Conservation (phyloP, 2,329 filamentous ascomycete genomes). For the Fusarium staphyleae region DNA sequence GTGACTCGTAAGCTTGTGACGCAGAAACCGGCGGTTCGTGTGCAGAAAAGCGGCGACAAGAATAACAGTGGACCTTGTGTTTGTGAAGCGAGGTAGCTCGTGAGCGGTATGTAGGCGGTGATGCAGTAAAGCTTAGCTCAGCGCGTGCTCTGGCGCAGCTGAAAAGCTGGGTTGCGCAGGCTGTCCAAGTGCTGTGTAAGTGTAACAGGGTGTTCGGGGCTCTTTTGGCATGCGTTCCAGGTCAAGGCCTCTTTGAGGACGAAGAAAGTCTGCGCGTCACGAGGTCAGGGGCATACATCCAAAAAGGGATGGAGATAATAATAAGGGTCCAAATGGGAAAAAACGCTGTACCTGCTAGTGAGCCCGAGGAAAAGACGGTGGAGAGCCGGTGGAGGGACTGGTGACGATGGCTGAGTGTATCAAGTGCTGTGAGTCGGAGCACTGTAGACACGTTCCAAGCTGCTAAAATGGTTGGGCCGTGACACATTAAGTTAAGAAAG, state of each 20-base stretch:
- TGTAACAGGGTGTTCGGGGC: conserved; percentile 33
- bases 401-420: conserved; percentile 34
- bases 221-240: conserved; percentile 21
- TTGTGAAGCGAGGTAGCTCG: conserved; percentile 28
- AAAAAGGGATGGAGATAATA: conserved; percentile 22
- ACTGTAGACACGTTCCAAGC: conserved; percentile 18
- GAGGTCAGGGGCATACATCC: conserved; percentile 22
- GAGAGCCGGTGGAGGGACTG: conserved; percentile 36
- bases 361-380: conserved; percentile 37
- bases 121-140: conserved; percentile 35
- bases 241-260: conserved; percentile 18
- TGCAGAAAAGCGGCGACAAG: conserved; percentile 25
- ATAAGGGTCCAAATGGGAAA: conserved; percentile 21
- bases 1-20: conserved; percentile 38
- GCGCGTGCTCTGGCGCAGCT: conserved; percentile 22
- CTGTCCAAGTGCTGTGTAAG: conserved; percentile 39
- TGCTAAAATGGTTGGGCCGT: conserved; percentile 27
- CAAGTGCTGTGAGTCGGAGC: conserved; percentile 19
- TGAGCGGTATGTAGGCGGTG: conserved; percentile 24
- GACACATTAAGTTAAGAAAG: conserved; percentile 33
- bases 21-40: conserved; percentile 29
- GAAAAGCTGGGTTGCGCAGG: conserved; percentile 21
- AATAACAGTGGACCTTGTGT: conserved; percentile 30
- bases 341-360: conserved; percentile 37
- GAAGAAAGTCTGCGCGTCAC: conserved; percentile 37